These are phyloP conservation scores for Eutrema heterophyllum DNA, from an alignment of 345 rosid species.

Conservation along the genomic window DNA sequence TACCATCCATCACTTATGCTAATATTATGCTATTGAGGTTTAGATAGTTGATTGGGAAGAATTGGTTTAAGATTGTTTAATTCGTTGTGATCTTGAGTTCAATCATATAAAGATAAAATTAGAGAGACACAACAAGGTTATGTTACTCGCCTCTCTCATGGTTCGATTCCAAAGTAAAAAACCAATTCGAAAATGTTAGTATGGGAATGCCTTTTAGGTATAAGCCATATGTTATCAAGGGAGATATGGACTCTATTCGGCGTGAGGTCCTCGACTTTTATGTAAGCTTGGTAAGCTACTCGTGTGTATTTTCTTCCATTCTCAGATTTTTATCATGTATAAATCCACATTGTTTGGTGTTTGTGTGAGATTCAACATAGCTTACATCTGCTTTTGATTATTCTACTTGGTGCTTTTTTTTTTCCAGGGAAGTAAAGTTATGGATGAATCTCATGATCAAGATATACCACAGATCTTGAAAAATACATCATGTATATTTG, in stretches of 20 bases:
- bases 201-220: slow-evolving; percentile 41
- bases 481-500: slow-evolving; percentile 61
- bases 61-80: neutral
- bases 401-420: slow-evolving; percentile 55
- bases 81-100: neutral
- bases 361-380: too few relatives aligned
- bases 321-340: too few relatives aligned
- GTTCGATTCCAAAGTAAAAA: too few relatives aligned
- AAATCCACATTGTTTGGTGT: too few relatives aligned
- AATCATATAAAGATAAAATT: too few relatives aligned
- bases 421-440: slow-evolving; percentile 72
- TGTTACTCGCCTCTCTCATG: neutral
- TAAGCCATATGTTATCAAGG: slow-evolving; percentile 80
- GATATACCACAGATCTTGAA: slow-evolving; percentile 93
- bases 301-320: too few relatives aligned
- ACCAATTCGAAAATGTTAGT: too few relatives aligned
- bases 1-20: neutral
- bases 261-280: too few relatives aligned
- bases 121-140: neutral
- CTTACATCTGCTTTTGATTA: too few relatives aligned
- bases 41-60: neutral
- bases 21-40: neutral
- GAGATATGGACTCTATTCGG: too few relatives aligned
- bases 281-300: too few relatives aligned
- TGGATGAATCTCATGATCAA: slow-evolving; percentile 85